These are phyloP conservation scores for Fraxinus ornus DNA, from an alignment of 305 asterid species.

Conservation along the genomic window DNA sequence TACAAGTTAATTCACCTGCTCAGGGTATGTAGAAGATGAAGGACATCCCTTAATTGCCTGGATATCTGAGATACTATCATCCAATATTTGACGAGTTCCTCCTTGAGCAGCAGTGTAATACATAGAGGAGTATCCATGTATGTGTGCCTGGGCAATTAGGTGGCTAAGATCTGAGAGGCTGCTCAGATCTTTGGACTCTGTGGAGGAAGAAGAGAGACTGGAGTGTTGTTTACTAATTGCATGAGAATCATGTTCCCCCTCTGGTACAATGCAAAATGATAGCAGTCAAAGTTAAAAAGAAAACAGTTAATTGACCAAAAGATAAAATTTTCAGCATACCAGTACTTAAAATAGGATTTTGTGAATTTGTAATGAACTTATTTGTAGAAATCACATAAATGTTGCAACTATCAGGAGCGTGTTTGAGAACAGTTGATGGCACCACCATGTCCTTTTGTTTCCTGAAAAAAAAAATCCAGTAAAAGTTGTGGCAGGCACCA, in stretches of 20 bases:
- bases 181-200: slow-evolving; percentile 35
- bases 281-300: not conserved
- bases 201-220: slow-evolving; percentile 39
- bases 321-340: slow-evolving; percentile 41
- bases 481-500: not conserved
- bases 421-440: slow-evolving; percentile 65
- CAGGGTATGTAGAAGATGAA: slow-evolving; percentile 36
- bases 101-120: slow-evolving; percentile 24
- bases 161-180: slow-evolving; percentile 38
- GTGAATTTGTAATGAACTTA: slow-evolving; percentile 49
- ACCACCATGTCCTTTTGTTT: slow-evolving; percentile 51
- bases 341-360: slow-evolving; percentile 36
- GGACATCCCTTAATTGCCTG: slow-evolving; percentile 30
- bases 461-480: slow-evolving; percentile 39
- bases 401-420: slow-evolving; percentile 62
- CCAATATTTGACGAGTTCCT: slow-evolving; percentile 30
- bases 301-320: not conserved
- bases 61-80: slow-evolving; percentile 31
- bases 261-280: slow-evolving; percentile 34
- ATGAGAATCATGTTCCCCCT: slow-evolving; percentile 34
- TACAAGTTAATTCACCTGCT: slow-evolving; percentile 40
- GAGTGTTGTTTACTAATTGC: slow-evolving; percentile 33
- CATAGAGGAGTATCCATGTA: slow-evolving; percentile 24
- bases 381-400: slow-evolving; percentile 56
- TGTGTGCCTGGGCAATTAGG: slow-evolving; percentile 31